Evolutionary conservation across 225 moss, liverwort and hornwort genomes (phyloP).

Genomic region (Bryum argenteum): DNA sequence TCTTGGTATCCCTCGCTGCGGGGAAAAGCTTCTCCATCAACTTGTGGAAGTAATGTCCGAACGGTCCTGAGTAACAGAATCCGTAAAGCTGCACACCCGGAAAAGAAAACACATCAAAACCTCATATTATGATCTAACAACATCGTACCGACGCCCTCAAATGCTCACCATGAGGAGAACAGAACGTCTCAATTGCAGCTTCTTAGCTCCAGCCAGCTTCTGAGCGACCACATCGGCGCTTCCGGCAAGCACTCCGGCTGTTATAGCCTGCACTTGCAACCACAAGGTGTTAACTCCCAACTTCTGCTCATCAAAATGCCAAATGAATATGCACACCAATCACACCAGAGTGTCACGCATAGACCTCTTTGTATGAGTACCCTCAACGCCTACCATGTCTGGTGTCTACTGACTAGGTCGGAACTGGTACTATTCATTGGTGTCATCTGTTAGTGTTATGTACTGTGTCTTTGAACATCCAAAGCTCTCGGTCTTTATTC

Average conservation of each 20-base stretch:
- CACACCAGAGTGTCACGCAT: no score
- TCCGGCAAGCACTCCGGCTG: constrained; percentile 81
- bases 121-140: constrained; percentile 21
- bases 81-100: constrained; percentile 73
- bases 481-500: no score
- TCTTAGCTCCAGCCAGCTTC: constrained; percentile 76
- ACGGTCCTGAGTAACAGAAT: constrained; percentile 85
- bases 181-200: constrained; percentile 73
- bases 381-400: no score
- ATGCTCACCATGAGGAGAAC: constrained; percentile 68
- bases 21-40: constrained; percentile 81
- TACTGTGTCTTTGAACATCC: no score
- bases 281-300: not conserved
- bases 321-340: not conserved
- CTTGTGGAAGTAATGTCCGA: constrained; percentile 91
- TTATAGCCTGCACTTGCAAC: constrained; percentile 63
- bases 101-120: not conserved
- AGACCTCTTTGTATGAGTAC: no score
- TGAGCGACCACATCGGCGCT: constrained; percentile 85
- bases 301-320: not conserved
- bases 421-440: no score
- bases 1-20: constrained; percentile 67
- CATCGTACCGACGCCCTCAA: not conserved
- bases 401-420: no score
- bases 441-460: no score